Evolutionary conservation across 257 asterid species (phyloP).

Genomic region (Solanum gracilifrons): DNA sequence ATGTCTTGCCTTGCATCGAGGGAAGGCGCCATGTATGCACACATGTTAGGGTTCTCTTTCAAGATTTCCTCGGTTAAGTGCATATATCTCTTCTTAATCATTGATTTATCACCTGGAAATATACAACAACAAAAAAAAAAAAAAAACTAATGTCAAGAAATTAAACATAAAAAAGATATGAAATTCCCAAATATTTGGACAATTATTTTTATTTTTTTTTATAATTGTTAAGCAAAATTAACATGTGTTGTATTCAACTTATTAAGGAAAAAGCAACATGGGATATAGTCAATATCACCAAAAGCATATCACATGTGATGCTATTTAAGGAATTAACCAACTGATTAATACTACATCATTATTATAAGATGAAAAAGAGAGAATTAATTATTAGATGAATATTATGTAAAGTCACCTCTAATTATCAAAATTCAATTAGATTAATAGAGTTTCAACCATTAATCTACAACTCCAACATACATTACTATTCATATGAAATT

Average conservation of each 20-base stretch:
- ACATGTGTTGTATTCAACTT: not conserved
- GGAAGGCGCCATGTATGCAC: conserved; percentile 64
- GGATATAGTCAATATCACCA: not conserved
- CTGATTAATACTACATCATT: not conserved
- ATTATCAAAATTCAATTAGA: not conserved
- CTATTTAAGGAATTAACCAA: not conserved
- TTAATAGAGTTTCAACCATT: not conserved
- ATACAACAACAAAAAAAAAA: not conserved
- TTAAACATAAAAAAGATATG: too few species aligned
- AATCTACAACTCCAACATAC: not conserved
- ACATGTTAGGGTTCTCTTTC: conserved; percentile 43
- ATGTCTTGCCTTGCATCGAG: conserved; percentile 66
- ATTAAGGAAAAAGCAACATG: not conserved
- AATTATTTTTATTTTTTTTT: too few species aligned
- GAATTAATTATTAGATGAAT: not conserved
- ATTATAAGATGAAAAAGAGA: not conserved
- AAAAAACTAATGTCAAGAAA: not conserved
- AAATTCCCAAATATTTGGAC: not conserved
- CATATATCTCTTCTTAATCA: conserved; percentile 57
- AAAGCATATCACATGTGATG: not conserved
- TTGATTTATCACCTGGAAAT: conserved; percentile 57
- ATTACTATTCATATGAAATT: not conserved
- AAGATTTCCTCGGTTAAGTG: conserved; percentile 48
- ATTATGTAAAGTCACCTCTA: not conserved
- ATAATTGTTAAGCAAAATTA: not conserved